Evolutionary conservation across 2,329 filamentous ascomycete genomes (phyloP).

Genomic region (Hymenoscyphus occultus): DNA sequence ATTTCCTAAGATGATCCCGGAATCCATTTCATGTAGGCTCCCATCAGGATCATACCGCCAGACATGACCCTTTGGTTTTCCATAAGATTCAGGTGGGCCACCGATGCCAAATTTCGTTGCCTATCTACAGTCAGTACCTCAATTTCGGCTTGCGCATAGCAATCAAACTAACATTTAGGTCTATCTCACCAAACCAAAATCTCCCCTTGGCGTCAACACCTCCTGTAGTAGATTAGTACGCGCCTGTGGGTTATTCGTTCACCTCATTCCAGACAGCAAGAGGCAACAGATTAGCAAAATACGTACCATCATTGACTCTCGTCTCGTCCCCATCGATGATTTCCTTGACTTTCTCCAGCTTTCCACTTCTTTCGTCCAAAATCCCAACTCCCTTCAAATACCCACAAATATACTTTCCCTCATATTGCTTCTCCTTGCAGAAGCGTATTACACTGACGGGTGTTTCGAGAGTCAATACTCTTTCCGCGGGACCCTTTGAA

Average conservation of each 20-base stretch:
- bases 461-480: constrained; percentile 35
- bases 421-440: constrained; percentile 31
- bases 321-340: constrained; percentile 36
- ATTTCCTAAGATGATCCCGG: constrained; percentile 37
- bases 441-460: constrained; percentile 39
- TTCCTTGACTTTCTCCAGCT: constrained; percentile 38
- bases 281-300: not conserved
- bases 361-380: constrained; percentile 38
- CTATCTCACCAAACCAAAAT: constrained; percentile 40
- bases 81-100: constrained; percentile 34
- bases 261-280: constrained; percentile 10
- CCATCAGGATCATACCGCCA: constrained; percentile 28
- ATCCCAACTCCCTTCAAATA: constrained; percentile 41
- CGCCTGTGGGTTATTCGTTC: constrained; percentile 4
- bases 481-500: constrained; percentile 25
- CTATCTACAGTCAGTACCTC: constrained; percentile 3
- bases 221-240: constrained; percentile 17
- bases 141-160: not conserved
- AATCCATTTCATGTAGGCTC: constrained; percentile 35
- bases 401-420: constrained; percentile 40
- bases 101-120: constrained; percentile 37
- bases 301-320: constrained; percentile 38
- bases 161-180: constrained; percentile 23
- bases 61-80: constrained; percentile 25
- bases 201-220: constrained; percentile 36